phyloP scores from a whole-genome alignment of 176 grass and related monocot species.

The Calamus simplicifolius region DNA sequence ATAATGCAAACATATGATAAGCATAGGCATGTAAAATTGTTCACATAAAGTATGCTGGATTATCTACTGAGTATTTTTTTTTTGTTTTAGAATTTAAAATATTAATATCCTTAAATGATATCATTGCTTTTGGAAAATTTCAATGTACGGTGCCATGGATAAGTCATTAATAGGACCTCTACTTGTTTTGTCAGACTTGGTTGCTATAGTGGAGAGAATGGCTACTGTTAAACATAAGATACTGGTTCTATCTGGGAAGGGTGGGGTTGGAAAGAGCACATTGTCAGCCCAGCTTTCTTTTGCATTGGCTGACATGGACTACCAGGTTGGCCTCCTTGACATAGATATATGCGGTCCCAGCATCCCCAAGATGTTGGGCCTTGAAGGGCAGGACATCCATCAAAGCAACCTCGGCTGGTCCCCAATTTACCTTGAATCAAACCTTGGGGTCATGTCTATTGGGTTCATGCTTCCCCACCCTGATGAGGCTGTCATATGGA shows the following conservation, averaged over 20 bases:
- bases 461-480: conserved; percentile 62
- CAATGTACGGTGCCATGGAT: no score
- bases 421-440: conserved; percentile 56
- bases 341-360: conserved; percentile 77
- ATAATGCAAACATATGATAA: no score
- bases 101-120: no score
- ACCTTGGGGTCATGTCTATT: conserved; percentile 84
- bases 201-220: conserved; percentile 65
- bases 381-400: conserved; percentile 65
- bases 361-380: conserved; percentile 73
- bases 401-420: conserved; percentile 73
- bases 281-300: conserved; percentile 68
- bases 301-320: conserved; percentile 45
- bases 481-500: conserved; percentile 71
- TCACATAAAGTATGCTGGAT: no score
- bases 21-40: no score
- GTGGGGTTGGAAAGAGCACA: conserved; percentile 64
- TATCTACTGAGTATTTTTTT: no score
- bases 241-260: conserved; percentile 64
- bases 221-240: conserved; percentile 74
- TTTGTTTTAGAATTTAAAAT: no score
- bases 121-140: no score
- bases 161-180: no score
- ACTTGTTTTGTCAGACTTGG: conserved; percentile 34
- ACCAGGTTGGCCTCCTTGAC: conserved; percentile 63